Conservation (phyloP, 306 rosid species). For the Elaeagnus macrophylla region DNA sequence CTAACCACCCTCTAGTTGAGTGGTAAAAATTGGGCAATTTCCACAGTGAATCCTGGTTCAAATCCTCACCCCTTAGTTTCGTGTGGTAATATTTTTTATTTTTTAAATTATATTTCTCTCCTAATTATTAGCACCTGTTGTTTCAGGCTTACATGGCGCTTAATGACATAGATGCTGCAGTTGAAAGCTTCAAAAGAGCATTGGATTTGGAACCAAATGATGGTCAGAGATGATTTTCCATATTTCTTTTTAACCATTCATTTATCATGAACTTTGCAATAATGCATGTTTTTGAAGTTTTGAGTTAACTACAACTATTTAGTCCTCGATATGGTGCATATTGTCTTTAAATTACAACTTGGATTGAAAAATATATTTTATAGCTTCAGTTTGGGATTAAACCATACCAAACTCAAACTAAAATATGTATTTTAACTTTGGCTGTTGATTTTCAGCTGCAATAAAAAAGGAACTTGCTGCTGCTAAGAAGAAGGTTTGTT, state of each 20-base stretch:
- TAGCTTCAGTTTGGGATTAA: neutral
- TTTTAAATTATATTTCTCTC: constrained; percentile 8
- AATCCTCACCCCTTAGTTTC: no score
- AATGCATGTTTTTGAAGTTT: neutral
- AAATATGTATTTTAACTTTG: neutral
- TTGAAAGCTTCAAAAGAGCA: constrained; percentile 74
- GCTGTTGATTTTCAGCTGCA: constrained; percentile 52
- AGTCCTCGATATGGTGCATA: no score
- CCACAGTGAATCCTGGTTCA: no score
- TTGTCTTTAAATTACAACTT: no score
- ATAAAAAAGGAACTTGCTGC: constrained; percentile 74
- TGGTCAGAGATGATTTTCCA: constrained; percentile 35
- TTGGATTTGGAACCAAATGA: constrained; percentile 75
- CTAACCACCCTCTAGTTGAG: no score
- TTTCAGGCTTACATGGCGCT: constrained; percentile 74
- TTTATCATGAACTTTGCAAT: neutral
- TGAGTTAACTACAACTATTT: neutral
- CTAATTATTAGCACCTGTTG: constrained; percentile 15
- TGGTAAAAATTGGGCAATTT: no score
- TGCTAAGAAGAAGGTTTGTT: constrained; percentile 60
- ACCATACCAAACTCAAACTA: neutral
- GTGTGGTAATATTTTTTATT: no score
- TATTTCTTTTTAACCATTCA: neutral
- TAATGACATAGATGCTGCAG: constrained; percentile 77
- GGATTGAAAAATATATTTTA: neutral